Percentiles rank a stretch among this genome's conserved stretches.
These are phyloP conservation scores for Rosellinia necatrix DNA, from an alignment of 2,329 filamentous ascomycete species.

Conservation along the genomic window DNA sequence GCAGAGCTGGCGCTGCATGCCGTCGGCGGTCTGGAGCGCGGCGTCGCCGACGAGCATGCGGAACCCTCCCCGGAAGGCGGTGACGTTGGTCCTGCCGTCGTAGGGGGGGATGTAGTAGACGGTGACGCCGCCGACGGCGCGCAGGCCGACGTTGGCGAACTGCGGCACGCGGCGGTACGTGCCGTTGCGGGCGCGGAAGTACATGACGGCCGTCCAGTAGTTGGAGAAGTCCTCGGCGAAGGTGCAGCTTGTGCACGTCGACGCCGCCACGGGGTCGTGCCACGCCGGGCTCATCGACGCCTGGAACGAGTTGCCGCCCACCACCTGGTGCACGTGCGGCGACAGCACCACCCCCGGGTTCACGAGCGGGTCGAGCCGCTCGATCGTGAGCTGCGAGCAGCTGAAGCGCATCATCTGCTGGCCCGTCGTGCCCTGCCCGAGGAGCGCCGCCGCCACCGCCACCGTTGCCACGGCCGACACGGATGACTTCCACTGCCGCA, in stretches of 20 bases:
- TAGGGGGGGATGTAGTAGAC: constrained; percentile 40
- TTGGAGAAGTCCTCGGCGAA: constrained; percentile 37
- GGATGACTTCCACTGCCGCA: constrained; percentile 32
- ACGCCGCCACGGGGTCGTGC: constrained; percentile 33
- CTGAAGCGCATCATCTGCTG: constrained; percentile 44
- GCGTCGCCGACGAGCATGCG: constrained; percentile 52
- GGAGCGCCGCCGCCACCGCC: constrained; percentile 27
- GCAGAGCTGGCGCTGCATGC: constrained; percentile 43
- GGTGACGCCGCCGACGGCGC: constrained; percentile 37
- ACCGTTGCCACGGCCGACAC: too few relatives aligned
- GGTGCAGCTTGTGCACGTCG: constrained; percentile 38
- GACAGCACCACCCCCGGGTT: constrained; percentile 35
- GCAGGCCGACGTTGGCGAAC: constrained; percentile 37
- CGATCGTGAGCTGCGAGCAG: constrained; percentile 40
- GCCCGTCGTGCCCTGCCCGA: constrained; percentile 25
- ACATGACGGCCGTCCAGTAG: constrained; percentile 38
- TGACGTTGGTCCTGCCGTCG: constrained; percentile 45
- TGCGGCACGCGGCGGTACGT: constrained; percentile 38
- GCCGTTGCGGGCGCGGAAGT: constrained; percentile 35
- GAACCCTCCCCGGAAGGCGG: constrained; percentile 50
- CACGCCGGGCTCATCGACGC: constrained; percentile 33
- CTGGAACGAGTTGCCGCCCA: constrained; percentile 40
- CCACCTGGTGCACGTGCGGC: constrained; percentile 39
- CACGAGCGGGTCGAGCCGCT: constrained; percentile 40
- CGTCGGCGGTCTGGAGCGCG: constrained; percentile 29